Evolutionary conservation across 2,329 filamentous ascomycete genomes (phyloP).

Genomic region (Aspergillus pseudotamarii): DNA sequence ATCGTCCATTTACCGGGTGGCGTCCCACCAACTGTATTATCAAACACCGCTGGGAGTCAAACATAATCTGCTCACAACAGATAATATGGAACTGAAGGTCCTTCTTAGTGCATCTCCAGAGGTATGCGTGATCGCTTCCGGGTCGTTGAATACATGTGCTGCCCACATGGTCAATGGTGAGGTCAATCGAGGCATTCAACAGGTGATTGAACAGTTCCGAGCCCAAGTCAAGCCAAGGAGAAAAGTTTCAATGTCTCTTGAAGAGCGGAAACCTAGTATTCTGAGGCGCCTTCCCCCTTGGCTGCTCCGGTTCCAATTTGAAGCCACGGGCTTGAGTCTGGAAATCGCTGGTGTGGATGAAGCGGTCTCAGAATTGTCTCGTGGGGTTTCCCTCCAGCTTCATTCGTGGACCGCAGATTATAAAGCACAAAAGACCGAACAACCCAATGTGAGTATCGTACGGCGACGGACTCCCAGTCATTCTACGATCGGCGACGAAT

Average conservation of each 20-base stretch:
- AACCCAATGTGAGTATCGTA: slow-evolving; percentile 43
- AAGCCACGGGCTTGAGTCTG: slow-evolving; percentile 85
- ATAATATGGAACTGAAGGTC: slow-evolving; percentile 83
- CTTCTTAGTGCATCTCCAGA: slow-evolving; percentile 85
- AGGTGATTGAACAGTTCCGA: slow-evolving; percentile 84
- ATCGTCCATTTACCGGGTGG: slow-evolving; percentile 76
- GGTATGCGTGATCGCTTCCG: slow-evolving; percentile 77
- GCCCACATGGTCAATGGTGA: slow-evolving; percentile 89
- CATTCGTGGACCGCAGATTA: slow-evolving; percentile 90
- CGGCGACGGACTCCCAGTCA: slow-evolving; percentile 76
- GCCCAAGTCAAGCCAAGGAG: slow-evolving; percentile 66
- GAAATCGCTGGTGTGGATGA: slow-evolving; percentile 89
- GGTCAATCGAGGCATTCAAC: slow-evolving; percentile 86
- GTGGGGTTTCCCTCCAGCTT: slow-evolving; percentile 82
- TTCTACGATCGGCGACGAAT: slow-evolving; percentile 68
- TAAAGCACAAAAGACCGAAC: slow-evolving; percentile 75
- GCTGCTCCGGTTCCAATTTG: slow-evolving; percentile 80
- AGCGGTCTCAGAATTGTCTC: slow-evolving; percentile 76
- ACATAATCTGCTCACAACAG: slow-evolving; percentile 84
- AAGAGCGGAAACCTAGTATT: slow-evolving; percentile 64
- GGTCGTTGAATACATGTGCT: slow-evolving; percentile 81
- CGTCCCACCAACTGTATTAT: slow-evolving; percentile 90
- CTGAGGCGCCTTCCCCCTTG: slow-evolving; percentile 79
- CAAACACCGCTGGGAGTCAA: slow-evolving; percentile 81
- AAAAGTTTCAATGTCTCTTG: slow-evolving; percentile 55